Percentiles rank a stretch among this genome's conserved stretches.
Evolutionary conservation across 768 basidiomycete genomes (phyloP).

Genomic region (Lactifluus subvellereus): DNA sequence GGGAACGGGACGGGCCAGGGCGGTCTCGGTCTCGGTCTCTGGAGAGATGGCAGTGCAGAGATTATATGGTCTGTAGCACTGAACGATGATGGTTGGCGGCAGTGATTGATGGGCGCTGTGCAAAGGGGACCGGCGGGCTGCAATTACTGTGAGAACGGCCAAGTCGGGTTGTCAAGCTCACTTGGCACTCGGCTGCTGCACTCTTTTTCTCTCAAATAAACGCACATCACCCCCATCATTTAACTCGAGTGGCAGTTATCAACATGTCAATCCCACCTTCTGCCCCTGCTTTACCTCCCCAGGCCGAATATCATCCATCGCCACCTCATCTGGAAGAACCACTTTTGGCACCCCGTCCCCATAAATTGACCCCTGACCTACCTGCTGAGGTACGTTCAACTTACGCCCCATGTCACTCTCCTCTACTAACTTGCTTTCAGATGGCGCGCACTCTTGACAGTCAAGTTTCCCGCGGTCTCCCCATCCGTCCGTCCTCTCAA

Average conservation of each 20-base stretch:
- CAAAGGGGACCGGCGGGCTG: no score
- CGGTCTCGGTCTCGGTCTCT: no score
- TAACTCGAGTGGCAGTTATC: not conserved
- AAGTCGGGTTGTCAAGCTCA: not conserved
- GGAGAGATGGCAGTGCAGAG: no score
- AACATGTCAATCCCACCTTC: slow-evolving; percentile 8
- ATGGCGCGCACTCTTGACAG: slow-evolving; percentile 62
- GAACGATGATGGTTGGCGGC: no score
- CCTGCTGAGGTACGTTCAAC: slow-evolving; percentile 54
- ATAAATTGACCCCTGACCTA: slow-evolving; percentile 52
- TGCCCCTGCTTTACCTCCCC: not conserved
- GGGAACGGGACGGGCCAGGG: no score
- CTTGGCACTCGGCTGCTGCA: no score
- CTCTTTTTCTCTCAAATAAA: no score
- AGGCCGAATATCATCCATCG: slow-evolving; percentile 23
- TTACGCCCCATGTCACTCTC: slow-evolving; percentile 7
- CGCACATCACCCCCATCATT: not conserved
- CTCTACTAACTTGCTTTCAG: slow-evolving; percentile 34
- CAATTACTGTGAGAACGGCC: no score
- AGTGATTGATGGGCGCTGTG: no score
- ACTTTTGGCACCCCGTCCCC: slow-evolving; percentile 60
- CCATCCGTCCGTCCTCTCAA: slow-evolving; percentile 14
- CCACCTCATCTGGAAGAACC: slow-evolving; percentile 50
- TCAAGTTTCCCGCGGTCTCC: slow-evolving; percentile 29
- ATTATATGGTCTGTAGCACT: no score